Evolutionary conservation across 2,329 filamentous ascomycete species (phyloP).

Genomic region (Xylariaceae sp.): DNA sequence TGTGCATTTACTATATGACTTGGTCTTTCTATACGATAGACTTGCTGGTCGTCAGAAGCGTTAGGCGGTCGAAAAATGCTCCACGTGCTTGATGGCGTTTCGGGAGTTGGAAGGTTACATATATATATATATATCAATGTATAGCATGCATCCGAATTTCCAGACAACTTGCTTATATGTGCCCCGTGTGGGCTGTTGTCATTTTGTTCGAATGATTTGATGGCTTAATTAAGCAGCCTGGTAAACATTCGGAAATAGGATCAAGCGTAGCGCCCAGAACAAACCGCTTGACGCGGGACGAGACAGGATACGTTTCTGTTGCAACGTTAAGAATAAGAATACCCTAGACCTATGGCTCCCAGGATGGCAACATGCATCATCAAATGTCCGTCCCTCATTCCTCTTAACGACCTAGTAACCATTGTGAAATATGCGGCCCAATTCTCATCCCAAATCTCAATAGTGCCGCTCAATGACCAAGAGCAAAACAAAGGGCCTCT

Average conservation of each 20-base stretch:
- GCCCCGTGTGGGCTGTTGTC: not conserved
- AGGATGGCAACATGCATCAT: not conserved
- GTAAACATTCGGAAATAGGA: too few species aligned
- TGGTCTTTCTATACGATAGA: not conserved
- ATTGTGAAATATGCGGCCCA: not conserved
- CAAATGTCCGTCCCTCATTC: not conserved
- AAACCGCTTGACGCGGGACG: not conserved
- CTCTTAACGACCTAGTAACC: not conserved
- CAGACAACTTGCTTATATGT: too few species aligned
- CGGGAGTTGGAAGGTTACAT: not conserved
- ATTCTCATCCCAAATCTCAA: not conserved
- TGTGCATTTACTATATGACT: not conserved
- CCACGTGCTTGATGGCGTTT: not conserved
- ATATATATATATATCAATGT: conserved; percentile 2
- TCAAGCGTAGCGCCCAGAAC: not conserved
- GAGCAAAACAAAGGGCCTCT: not conserved
- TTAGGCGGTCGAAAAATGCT: not conserved
- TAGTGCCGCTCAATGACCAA: not conserved
- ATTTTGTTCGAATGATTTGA: too few species aligned
- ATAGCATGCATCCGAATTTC: too few species aligned
- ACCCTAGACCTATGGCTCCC: not conserved
- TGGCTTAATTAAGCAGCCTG: too few species aligned
- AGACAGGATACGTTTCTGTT: not conserved
- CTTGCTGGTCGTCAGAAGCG: not conserved
- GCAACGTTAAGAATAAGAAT: not conserved